phyloP scores from a whole-genome alignment of 306 rosid genomes.

The Acacia acuminata region DNA sequence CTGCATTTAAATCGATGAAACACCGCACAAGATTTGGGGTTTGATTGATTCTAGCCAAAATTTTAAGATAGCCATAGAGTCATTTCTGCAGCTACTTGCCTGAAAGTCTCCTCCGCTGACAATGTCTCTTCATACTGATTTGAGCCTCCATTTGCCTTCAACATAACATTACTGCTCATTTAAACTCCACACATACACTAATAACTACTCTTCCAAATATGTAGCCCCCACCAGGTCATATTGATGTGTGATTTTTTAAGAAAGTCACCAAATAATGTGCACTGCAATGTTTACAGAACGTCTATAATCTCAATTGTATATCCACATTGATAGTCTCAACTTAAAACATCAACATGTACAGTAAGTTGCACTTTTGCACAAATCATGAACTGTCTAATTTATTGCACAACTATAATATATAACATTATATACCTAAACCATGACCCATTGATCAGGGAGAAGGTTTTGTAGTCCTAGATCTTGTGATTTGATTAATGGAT shows the following conservation, averaged over 20 bases:
- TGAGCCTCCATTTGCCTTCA: conserved; percentile 38
- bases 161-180: neutral
- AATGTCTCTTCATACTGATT: conserved; percentile 13
- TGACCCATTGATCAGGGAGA: neutral
- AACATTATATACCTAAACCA: neutral
- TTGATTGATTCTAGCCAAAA: neutral
- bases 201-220: no score
- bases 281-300: neutral
- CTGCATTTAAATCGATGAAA: neutral
- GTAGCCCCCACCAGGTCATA: neutral
- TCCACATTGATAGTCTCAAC: no score
- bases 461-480: neutral
- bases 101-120: conserved; percentile 36
- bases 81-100: conserved; percentile 61
- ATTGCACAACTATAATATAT: neutral
- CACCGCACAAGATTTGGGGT: neutral
- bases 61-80: conserved; percentile 32
- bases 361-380: neutral
- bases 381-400: neutral
- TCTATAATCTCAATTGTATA: neutral
- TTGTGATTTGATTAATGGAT: no score
- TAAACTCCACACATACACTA: neutral
- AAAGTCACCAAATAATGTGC: neutral
- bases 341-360: no score
- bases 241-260: neutral